Base-by-base conservation (phyloP, 208 protist species). In the Acanthamoeba lenticulata region DNA sequence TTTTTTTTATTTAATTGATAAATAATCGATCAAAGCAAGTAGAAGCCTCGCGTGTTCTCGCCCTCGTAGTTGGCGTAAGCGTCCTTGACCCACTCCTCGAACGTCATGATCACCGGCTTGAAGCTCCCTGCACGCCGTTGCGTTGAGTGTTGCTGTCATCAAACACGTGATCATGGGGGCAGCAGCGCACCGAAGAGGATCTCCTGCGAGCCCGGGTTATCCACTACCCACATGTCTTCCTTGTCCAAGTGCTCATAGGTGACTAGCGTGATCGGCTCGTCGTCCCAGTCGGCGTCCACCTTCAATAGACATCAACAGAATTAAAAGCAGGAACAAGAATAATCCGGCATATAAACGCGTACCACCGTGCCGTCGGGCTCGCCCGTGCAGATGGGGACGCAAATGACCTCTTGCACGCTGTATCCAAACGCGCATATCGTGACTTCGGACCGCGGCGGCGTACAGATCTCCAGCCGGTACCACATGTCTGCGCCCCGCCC, bases 1-100 rank as follows among this genome's bases (percentile, higher is more conserved):
- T 72, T 72, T 72, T 13, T 72, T 72, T 72, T n/a, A 15, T 34
- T 72, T 7, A 38, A 72, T 27, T 60, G 15, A 27, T 60, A 27
- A 21, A 21, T 60, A 60, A 21, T 60, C 21, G 52, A 60, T 60
- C 21, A 60, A 21, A 21, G 11, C 15, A 27, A 60, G 45, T 52
- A 52, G 45, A 38, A 79, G 36, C 42, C n/a, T 3, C 38, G 36
- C 15, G 13, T 32, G 36, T 38, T 44, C 36, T 45, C 36, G 9
- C 38, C 38, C 24, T 79, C 67, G 36, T 79, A 79, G 67, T 79
- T 79, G 36, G 29, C 67, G 38, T 79, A 79, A 32, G 67, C 67
- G 67, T 79, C 67, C 32, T 44, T 38, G 5, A 79, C 67, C 67
- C 67, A 79, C 24, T 79, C 32, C 67, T 79, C 32, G 38, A 79